Evolutionary conservation across 2,329 filamentous ascomycete species (phyloP).

Genomic region (Xylariaceae sp.): DNA sequence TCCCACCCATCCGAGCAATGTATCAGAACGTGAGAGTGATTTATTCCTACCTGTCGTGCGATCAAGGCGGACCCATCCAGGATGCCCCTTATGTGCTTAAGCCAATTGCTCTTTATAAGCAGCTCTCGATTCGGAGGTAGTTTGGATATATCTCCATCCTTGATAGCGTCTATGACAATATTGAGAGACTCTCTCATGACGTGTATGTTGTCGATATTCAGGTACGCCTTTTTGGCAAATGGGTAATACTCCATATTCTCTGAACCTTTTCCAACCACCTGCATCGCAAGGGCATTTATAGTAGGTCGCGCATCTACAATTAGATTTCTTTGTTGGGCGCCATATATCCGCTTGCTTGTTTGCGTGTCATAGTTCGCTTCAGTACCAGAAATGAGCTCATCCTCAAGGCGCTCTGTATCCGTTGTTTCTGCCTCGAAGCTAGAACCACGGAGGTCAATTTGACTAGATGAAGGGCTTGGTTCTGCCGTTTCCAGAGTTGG

Average conservation of each 20-base stretch:
- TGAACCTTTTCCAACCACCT: conserved; percentile 89
- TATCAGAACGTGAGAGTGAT: conserved; percentile 93
- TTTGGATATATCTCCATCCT: conserved; percentile 87
- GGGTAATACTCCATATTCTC: conserved; percentile 99
- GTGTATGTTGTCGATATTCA: conserved; percentile 98
- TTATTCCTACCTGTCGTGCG: conserved; percentile 84
- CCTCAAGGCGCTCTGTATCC: conserved; percentile 71
- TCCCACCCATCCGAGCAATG: conserved; percentile 99
- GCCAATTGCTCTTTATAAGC: conserved; percentile 84
- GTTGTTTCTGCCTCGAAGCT: conserved; percentile 57
- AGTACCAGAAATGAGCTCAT: conserved; percentile 66
- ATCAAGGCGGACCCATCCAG: conserved; percentile 86
- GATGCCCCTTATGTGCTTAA: conserved; percentile 85
- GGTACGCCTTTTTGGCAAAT: conserved; percentile 86
- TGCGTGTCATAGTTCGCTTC: conserved; percentile 62
- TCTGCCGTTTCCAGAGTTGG: conserved; percentile 42
- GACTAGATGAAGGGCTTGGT: conserved; percentile 55
- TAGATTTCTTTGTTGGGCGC: conserved; percentile 89
- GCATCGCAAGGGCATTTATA: conserved; percentile 93
- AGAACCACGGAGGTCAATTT: conserved; percentile 53
- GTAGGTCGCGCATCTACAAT: conserved; percentile 96
- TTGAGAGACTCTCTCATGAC: conserved; percentile 93
- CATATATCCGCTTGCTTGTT: conserved; percentile 75
- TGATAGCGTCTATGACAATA: conserved; percentile 86
- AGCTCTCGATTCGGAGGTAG: conserved; percentile 82